Percentiles rank a stretch among this genome's conserved stretches.
Conservation (phyloP, 2,329 filamentous ascomycete species). For the Furcasterigmium sp. region DNA sequence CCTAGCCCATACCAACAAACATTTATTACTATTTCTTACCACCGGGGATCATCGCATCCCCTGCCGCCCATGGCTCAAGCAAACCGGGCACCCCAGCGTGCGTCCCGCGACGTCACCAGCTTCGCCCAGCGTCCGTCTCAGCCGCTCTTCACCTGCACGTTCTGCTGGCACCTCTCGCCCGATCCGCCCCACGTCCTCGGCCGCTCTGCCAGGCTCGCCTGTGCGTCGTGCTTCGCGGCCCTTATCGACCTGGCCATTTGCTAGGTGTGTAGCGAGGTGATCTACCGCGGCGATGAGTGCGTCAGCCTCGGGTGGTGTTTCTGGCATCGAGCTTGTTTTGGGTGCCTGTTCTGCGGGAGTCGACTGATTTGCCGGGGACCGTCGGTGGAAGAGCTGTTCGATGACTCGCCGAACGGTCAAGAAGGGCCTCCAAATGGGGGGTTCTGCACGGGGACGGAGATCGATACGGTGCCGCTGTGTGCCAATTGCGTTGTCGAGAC, state of each 20-base stretch:
- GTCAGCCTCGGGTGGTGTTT: constrained; percentile 58
- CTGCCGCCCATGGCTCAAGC: too few species aligned
- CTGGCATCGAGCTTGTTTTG: constrained; percentile 52
- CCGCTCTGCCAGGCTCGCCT: constrained; percentile 41
- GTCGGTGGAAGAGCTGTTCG: constrained; percentile 27
- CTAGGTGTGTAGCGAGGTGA: constrained; percentile 52
- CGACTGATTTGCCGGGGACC: constrained; percentile 29
- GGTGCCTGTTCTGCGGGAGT: constrained; percentile 47
- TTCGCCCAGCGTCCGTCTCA: background rate
- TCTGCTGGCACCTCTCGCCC: constrained; percentile 42
- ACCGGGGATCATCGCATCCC: too few species aligned
- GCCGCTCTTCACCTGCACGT: constrained; percentile 46
- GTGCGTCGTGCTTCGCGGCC: constrained; percentile 37
- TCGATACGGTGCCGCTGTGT: constrained; percentile 44
- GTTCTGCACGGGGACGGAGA: constrained; percentile 28
- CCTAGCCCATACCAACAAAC: too few species aligned
- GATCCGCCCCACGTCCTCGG: constrained; percentile 36
- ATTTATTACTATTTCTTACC: too few species aligned
- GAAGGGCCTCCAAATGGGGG: background rate
- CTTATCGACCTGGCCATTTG: constrained; percentile 50
- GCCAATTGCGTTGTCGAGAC: constrained; percentile 35
- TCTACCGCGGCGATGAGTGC: constrained; percentile 47
- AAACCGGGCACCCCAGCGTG: background rate
- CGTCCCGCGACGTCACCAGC: background rate
- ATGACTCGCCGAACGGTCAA: background rate